These are phyloP conservation scores for Didymella arachidicola DNA, from an alignment of 2,329 filamentous ascomycete genomes.

Conservation along the genomic window DNA sequence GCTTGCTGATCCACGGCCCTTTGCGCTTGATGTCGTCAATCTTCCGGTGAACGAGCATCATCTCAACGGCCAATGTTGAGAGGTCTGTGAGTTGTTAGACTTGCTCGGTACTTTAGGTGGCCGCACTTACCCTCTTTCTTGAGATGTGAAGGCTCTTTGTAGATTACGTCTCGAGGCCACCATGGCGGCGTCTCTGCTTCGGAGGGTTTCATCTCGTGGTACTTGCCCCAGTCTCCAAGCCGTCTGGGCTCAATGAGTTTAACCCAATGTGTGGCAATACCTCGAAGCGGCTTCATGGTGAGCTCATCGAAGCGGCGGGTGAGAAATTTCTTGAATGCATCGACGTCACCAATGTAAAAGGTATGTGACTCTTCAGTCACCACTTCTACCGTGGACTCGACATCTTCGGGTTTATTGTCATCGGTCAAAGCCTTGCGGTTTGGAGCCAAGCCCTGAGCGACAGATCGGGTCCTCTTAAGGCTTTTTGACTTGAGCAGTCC, in stretches of 20 bases:
- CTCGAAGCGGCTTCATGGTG: constrained; percentile 44
- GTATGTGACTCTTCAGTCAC: constrained; percentile 21
- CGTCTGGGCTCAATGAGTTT: constrained; percentile 40
- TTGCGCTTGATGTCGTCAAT: constrained; percentile 36
- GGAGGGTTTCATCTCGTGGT: constrained; percentile 32
- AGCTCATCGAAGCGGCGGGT: constrained; percentile 38
- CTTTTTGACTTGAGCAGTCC: constrained; percentile 15
- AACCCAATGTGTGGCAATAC: constrained; percentile 45
- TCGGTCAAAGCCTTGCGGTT: constrained; percentile 4
- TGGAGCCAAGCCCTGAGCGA: constrained; percentile 7
- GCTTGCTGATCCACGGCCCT: constrained; percentile 36
- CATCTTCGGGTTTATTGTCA: constrained; percentile 22
- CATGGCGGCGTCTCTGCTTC: constrained; percentile 34
- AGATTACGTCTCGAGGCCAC: constrained; percentile 42
- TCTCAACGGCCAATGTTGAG: constrained; percentile 36
- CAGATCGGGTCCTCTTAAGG: constrained; percentile 28
- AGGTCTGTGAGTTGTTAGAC: constrained; percentile 33
- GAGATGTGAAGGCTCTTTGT: constrained; percentile 46
- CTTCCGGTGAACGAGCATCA: constrained; percentile 42
- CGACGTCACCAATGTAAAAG: constrained; percentile 40
- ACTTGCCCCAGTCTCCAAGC: constrained; percentile 34
- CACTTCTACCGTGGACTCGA: constrained; percentile 16
- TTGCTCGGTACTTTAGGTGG: not conserved
- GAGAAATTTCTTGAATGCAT: constrained; percentile 34
- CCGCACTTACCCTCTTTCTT: constrained; percentile 34